A percentile compares a stretch with the other conserved stretches of the same genome.
These are phyloP conservation scores for Trichoderma hamatum DNA, from an alignment of 2,329 filamentous ascomycete genomes.

Conservation along the genomic window DNA sequence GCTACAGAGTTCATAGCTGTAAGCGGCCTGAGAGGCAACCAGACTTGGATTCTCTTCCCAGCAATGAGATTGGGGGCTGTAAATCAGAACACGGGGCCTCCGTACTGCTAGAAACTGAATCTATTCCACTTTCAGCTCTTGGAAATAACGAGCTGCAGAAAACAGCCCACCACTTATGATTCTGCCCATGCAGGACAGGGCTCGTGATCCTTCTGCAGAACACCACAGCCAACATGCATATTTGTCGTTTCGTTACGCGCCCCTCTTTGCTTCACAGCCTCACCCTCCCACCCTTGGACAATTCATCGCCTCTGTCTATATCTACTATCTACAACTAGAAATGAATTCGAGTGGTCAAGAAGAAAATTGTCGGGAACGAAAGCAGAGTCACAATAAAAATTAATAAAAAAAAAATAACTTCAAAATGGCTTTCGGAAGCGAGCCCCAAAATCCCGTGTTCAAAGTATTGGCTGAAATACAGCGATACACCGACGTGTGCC, in stretches of 20 bases:
- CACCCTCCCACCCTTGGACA: neutral
- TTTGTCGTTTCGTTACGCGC: slow-evolving; percentile 8
- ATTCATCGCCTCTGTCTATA: neutral
- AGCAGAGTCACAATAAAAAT: neutral
- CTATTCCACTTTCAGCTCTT: neutral
- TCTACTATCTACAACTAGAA: neutral
- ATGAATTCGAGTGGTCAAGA: neutral
- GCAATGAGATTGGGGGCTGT: neutral
- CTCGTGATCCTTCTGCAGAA: neutral
- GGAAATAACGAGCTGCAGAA: neutral
- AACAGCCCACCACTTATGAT: slow-evolving; percentile 1
- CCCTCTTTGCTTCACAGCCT: slow-evolving; percentile 8
- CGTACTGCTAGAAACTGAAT: neutral
- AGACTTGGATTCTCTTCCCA: neutral
- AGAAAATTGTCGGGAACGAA: neutral
- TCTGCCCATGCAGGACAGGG: slow-evolving; percentile 11
- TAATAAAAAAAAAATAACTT: neutral
- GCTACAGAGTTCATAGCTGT: neutral
- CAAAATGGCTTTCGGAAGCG: neutral
- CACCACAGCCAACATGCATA: slow-evolving; percentile 19
- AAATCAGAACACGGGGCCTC: neutral
- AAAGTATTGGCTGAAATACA: neutral
- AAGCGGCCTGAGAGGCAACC: neutral
- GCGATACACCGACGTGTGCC: slow-evolving; percentile 11
- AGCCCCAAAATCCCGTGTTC: slow-evolving; percentile 8